These are phyloP conservation scores for Aspergillus asperescens DNA, from an alignment of 495 filamentous ascomycete genomes.

Conservation along the genomic window DNA sequence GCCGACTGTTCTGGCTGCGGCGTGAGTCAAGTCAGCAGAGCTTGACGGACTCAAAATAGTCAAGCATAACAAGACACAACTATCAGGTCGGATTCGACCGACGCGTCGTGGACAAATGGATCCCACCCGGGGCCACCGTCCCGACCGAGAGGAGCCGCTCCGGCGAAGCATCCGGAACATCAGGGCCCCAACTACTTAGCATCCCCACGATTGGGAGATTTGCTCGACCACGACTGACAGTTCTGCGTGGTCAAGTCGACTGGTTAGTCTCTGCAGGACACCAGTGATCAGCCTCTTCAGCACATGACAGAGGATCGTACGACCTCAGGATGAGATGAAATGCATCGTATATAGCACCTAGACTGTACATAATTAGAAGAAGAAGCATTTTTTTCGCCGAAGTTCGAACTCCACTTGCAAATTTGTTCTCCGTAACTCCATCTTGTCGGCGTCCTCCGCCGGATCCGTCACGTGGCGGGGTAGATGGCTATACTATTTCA, in stretches of 20 bases:
- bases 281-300: background rate
- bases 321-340: background rate
- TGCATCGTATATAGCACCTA: background rate
- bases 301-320: background rate
- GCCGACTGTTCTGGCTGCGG: conserved; percentile 33
- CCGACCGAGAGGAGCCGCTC: background rate
- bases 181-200: background rate
- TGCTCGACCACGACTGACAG: background rate
- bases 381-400: background rate
- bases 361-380: conserved; percentile 1
- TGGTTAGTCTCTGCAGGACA: background rate
- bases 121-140: background rate
- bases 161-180: background rate
- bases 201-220: background rate
- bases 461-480: background rate
- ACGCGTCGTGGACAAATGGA: background rate
- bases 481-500: background rate
- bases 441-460: background rate
- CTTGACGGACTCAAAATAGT: background rate
- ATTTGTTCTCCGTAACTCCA: background rate
- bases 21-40: conserved; percentile 19
- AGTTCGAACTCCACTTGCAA: background rate
- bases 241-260: too few relatives aligned
- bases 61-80: background rate
- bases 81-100: background rate